Percentiles rank a stretch among this genome's conserved stretches.
Conservation (phyloP, 2,329 filamentous ascomycete genomes). For the Epichloe scottii region DNA sequence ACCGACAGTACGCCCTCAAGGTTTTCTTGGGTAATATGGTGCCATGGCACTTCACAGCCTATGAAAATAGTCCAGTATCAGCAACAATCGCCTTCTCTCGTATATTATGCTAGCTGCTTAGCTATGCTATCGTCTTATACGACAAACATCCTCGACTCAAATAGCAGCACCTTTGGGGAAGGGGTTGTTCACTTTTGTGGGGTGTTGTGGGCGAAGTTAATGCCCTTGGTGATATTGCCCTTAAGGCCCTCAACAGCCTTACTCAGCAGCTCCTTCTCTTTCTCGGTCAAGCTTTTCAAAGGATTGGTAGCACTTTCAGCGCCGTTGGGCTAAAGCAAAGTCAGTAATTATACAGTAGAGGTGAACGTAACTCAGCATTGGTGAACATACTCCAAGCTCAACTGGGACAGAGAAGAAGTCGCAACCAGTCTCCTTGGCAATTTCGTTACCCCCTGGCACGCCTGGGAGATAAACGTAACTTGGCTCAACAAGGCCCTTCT, state of each 20-base stretch:
- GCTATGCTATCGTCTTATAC: slow-evolving; percentile 21
- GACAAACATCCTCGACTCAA: slow-evolving; percentile 16
- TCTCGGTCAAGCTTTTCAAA: slow-evolving; percentile 62
- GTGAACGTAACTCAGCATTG: not conserved
- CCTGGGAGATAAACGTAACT: slow-evolving; percentile 93
- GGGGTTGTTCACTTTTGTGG: slow-evolving; percentile 64
- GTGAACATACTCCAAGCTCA: slow-evolving; percentile 73
- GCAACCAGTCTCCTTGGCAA: slow-evolving; percentile 68
- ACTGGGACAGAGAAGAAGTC: slow-evolving; percentile 97
- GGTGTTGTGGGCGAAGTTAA: slow-evolving; percentile 78
- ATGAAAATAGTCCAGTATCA: slow-evolving; percentile 22
- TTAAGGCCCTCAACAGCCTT: slow-evolving; percentile 66
- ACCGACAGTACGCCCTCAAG: not conserved
- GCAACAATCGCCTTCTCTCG: slow-evolving; percentile 20
- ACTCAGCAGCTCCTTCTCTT: slow-evolving; percentile 80
- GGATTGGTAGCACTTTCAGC: slow-evolving; percentile 77
- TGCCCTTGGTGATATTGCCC: slow-evolving; percentile 88
- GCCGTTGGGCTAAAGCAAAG: slow-evolving; percentile 53
- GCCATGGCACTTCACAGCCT: slow-evolving; percentile 24
- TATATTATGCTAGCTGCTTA: slow-evolving; percentile 25
- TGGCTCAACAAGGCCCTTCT: slow-evolving; percentile 87
- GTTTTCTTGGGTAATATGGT: slow-evolving; percentile 2
- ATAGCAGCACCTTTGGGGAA: slow-evolving; percentile 16
- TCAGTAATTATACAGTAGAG: slow-evolving; percentile 16
- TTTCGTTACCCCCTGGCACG: slow-evolving; percentile 73